phyloP scores from a whole-genome alignment of 805 yeast species.

The Schwanniomyces occidentalis region DNA sequence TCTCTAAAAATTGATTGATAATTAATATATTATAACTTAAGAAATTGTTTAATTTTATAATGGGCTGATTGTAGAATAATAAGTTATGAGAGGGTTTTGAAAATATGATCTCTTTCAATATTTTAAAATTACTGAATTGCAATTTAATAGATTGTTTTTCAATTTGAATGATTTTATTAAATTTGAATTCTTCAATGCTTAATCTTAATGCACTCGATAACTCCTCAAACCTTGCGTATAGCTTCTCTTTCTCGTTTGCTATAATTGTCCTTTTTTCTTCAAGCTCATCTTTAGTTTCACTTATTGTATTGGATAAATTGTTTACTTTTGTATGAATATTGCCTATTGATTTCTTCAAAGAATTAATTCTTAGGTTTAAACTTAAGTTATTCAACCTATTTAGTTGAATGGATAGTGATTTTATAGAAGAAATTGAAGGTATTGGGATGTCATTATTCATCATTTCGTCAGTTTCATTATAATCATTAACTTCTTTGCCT shows the following conservation, averaged over 20 bases:
- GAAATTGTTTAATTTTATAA: conserved; percentile 27
- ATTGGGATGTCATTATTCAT: conserved; percentile 13
- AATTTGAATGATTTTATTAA: conserved; percentile 17
- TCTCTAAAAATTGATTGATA: conserved; percentile 29
- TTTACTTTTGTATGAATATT: conserved; percentile 7
- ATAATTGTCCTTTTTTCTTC: conserved; percentile 6
- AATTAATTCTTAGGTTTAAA: conserved; percentile 15
- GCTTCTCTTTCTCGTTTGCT: conserved; percentile 12
- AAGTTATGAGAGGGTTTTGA: conserved; percentile 7
- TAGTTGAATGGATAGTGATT: conserved; percentile 29
- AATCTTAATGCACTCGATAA: neutral
- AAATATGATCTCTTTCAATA: conserved; percentile 27
- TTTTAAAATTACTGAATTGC: conserved; percentile 22
- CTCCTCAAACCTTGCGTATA: conserved; percentile 1
- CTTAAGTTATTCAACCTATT: conserved; percentile 24
- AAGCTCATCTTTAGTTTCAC: conserved; percentile 2
- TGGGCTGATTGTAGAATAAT: conserved; percentile 26
- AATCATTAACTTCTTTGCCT: conserved; percentile 6
- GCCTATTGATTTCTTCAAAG: conserved; percentile 10
- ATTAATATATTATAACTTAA: conserved; percentile 29
- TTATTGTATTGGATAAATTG: conserved; percentile 1
- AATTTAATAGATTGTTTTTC: conserved; percentile 25
- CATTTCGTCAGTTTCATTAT: neutral
- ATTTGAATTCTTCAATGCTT: conserved; percentile 7
- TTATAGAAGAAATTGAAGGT: conserved; percentile 17